phyloP scores from a whole-genome alignment of 106 monocot genomes.

The Allium fistulosum region DNA sequence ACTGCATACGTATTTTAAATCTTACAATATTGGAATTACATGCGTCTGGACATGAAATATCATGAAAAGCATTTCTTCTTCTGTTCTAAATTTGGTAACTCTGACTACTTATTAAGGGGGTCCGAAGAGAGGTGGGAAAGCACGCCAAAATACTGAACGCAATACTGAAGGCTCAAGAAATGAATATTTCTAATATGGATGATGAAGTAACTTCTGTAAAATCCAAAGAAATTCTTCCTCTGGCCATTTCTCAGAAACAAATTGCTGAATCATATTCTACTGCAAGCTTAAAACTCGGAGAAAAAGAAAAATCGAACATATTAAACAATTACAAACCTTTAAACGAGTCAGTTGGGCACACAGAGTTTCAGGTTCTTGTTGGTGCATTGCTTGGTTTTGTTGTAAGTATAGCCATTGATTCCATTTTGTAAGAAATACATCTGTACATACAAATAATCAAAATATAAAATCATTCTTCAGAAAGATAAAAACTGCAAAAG shows the following conservation, averaged over 20 bases:
- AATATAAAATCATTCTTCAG: neutral
- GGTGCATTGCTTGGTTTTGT: slow-evolving; percentile 54
- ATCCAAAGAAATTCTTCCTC: slow-evolving; percentile 18
- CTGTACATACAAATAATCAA: neutral
- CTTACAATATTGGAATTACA: neutral
- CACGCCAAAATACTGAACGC: slow-evolving; percentile 53
- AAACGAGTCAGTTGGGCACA: slow-evolving; percentile 67
- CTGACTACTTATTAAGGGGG: slow-evolving; percentile 31
- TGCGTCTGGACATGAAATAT: too few relatives aligned
- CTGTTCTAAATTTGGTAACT: neutral
- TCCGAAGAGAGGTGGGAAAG: slow-evolving; percentile 52
- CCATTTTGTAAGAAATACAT: slow-evolving; percentile 14
- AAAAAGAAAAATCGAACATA: slow-evolving; percentile 4
- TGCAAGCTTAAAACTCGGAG: slow-evolving; percentile 9
- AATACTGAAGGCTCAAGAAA: slow-evolving; percentile 14
- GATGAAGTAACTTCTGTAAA: slow-evolving; percentile 15
- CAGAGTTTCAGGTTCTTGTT: slow-evolving; percentile 45
- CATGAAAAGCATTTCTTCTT: neutral
- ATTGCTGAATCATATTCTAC: slow-evolving; percentile 10
- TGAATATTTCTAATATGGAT: slow-evolving; percentile 2
- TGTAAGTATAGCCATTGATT: slow-evolving; percentile 34
- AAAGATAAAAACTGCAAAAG: too few relatives aligned
- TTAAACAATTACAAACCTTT: slow-evolving; percentile 10
- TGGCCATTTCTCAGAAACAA: slow-evolving; percentile 4
- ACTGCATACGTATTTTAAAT: neutral